Conservation (phyloP, 164 flowering plant species). For the Pachysandra terminalis region DNA sequence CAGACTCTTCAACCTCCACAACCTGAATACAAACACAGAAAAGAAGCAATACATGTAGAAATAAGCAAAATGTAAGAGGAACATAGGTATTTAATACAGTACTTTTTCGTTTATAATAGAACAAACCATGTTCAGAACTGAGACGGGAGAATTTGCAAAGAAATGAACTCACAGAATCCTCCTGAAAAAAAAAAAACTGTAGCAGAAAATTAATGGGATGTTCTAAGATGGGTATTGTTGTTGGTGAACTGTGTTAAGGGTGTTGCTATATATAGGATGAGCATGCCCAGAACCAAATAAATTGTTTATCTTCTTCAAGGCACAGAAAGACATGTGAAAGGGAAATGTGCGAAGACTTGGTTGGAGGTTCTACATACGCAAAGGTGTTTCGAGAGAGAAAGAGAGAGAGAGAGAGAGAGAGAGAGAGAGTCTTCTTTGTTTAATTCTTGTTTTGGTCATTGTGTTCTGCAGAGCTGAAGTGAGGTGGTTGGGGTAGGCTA, state of each 20-base stretch:
- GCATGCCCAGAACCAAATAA: neutral
- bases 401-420: constrained; percentile 1
- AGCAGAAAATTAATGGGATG: too few species aligned
- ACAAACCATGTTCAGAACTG: constrained; percentile 11
- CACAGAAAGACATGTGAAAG: neutral
- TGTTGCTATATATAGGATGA: constrained; percentile 16
- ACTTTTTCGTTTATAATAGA: neutral
- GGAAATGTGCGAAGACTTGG: constrained; percentile 11
- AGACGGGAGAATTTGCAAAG: neutral
- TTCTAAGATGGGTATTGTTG: neutral
- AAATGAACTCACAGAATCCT: neutral
- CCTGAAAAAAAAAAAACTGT: neutral
- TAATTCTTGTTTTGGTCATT: neutral
- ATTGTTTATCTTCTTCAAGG: constrained; percentile 1
- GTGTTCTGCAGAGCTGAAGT: neutral
- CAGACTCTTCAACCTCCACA: constrained; percentile 11
- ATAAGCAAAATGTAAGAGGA: neutral
- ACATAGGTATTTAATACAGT: constrained; percentile 1
- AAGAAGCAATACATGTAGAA: too few species aligned
- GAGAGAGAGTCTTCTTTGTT: neutral
- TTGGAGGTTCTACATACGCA: constrained; percentile 8
- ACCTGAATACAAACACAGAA: constrained; percentile 11
- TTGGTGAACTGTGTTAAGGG: neutral
- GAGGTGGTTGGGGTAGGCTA: constrained; percentile 40
- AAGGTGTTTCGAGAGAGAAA: constrained; percentile 2